Base-by-base conservation (phyloP, 768 basidiomycete species). In the Mrakia blollopis region DNA sequence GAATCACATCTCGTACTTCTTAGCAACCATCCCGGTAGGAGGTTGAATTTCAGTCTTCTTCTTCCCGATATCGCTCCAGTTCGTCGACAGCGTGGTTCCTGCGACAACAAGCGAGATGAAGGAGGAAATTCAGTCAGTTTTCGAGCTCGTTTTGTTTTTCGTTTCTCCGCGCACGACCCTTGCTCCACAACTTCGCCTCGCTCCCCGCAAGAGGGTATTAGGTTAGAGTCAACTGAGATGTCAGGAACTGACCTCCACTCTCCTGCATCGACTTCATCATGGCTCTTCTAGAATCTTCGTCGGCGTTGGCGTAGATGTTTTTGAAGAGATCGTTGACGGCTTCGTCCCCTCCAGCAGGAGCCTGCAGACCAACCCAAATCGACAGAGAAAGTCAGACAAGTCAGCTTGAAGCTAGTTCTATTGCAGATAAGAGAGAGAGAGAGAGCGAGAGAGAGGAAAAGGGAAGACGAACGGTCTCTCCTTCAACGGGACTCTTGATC, bases 211-310 rank as follows among this genome's bases (percentile, higher is more conserved):
- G 50, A 54, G 25, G 41, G n/a, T 21, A n/a, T 10, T 1, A n/a
- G 10, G 28, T 50, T 39, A 8, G 18, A 50, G n/a, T n/a, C 73
- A 69, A 44, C 21, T 14, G 6, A 50, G 14, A 8, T 44, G 6
- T 3, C 2, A 60, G 37, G n/a, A n/a, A 65, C 76, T 44, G 18
- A 73, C 97, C 97, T 10, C 94, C 94, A 80, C 92, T 93, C 86
- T 99, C 96, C 78, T 81, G 80, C 83, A 92, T 98, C 82, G 93
- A 95, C 88, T 99, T 99, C 90, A 98, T 89, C 94, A 99, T 99
- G 4, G 97, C 97, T 52, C 90, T 88, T 81, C 87, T 89, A 21
- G 95, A 93, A 80, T 99, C 92, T 0, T 94, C 92, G 80, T 97
- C 94, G 35, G 95, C 92, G 82, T 92, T 92, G 9, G 88, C 87